phyloP scores from a whole-genome alignment of 2,329 filamentous ascomycete genomes.

The Didymella exigua region DNA sequence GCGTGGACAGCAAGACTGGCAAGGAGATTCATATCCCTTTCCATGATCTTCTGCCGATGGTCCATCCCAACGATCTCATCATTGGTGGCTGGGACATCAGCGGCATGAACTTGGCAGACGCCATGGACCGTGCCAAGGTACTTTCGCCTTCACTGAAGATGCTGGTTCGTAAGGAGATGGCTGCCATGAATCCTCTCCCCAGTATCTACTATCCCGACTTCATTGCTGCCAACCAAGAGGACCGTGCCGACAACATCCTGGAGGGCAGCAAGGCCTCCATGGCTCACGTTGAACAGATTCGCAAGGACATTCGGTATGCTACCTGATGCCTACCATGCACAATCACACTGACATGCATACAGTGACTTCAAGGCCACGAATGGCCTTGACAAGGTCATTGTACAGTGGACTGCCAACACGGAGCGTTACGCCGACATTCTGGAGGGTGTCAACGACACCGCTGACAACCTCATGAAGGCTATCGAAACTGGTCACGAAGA shows the following conservation, averaged over 20 bases:
- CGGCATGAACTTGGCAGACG: constrained; percentile 81
- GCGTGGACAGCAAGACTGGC: constrained; percentile 79
- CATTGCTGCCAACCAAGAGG: constrained; percentile 97
- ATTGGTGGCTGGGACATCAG: constrained; percentile 99
- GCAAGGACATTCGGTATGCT: constrained; percentile 79
- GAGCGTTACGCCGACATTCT: constrained; percentile 93
- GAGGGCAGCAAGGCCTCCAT: constrained; percentile 81
- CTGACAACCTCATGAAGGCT: constrained; percentile 86
- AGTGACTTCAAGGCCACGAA: constrained; percentile 87
- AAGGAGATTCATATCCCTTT: constrained; percentile 96
- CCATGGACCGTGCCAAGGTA: constrained; percentile 95
- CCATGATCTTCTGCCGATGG: constrained; percentile 92
- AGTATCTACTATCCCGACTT: constrained; percentile 99
- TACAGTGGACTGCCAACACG: constrained; percentile 99
- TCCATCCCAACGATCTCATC: constrained; percentile 93
- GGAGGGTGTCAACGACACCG: constrained; percentile 91
- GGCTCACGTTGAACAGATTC: constrained; percentile 91
- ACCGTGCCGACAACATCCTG: constrained; percentile 89
- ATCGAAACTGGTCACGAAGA: constrained; percentile 88
- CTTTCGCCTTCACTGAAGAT: constrained; percentile 94
- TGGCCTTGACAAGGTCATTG: constrained; percentile 89
- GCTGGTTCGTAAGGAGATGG: constrained; percentile 91
- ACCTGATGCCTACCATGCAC: neutral
- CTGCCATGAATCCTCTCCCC: constrained; percentile 82
- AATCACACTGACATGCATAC: constrained; percentile 2